A percentile compares a stretch with the other conserved stretches of the same genome.
Conservation (phyloP, 2,329 filamentous ascomycete species). For the Arthrobotrys musiformis region DNA sequence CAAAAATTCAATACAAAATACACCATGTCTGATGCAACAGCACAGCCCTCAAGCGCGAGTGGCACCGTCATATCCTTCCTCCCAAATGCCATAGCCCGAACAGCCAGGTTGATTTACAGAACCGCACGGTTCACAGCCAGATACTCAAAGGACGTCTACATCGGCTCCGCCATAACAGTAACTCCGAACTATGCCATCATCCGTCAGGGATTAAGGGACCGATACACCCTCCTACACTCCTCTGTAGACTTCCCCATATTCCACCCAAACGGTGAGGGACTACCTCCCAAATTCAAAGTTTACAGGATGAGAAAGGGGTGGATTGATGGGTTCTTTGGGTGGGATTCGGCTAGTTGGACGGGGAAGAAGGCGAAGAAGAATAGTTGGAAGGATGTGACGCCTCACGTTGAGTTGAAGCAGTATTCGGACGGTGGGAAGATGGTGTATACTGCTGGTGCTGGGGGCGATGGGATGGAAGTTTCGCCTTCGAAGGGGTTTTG, state of each 20-base stretch:
- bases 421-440: slow-evolving; percentile 46
- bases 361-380: slow-evolving; percentile 45
- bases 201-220: slow-evolving; percentile 39
- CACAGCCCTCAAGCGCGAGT: slow-evolving; percentile 3
- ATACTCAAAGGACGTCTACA: slow-evolving; percentile 50
- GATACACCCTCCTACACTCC: slow-evolving; percentile 42
- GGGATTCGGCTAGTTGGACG: slow-evolving; percentile 50
- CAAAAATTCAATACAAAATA: too few species aligned
- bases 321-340: slow-evolving; percentile 52
- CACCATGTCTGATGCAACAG: slow-evolving; percentile 27
- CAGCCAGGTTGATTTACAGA: slow-evolving; percentile 36
- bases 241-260: slow-evolving; percentile 51
- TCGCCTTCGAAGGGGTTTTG: slow-evolving; percentile 39
- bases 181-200: slow-evolving; percentile 42
- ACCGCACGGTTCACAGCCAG: slow-evolving; percentile 30
- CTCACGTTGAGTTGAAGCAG: slow-evolving; percentile 41
- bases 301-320: slow-evolving; percentile 55
- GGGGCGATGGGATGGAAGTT: slow-evolving; percentile 38
- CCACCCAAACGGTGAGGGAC: slow-evolving; percentile 31
- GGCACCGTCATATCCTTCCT: slow-evolving; percentile 32
- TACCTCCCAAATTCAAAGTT: slow-evolving; percentile 47
- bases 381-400: slow-evolving; percentile 48
- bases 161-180: slow-evolving; percentile 40
- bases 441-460: slow-evolving; percentile 35
- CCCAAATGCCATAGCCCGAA: slow-evolving; percentile 34